phyloP scores from a whole-genome alignment of 179 eudicot genomes.

The Monotropa hypopitys region DNA sequence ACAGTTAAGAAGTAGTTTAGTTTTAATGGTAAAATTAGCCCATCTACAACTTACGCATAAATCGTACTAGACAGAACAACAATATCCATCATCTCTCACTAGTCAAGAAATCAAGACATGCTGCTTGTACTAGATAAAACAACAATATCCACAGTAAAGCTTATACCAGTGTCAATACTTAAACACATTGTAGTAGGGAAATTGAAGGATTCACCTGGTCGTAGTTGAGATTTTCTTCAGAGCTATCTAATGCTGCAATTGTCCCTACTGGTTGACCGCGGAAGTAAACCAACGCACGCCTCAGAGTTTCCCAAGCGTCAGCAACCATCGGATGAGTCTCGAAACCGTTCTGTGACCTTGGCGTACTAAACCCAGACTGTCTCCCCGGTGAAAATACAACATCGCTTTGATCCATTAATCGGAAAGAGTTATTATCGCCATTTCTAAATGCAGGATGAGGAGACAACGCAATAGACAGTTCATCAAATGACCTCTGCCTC shows the following conservation, averaged over 20 bases:
- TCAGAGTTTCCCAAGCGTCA: conserved; percentile 77
- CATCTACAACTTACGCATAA: not conserved
- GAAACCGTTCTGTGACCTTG: conserved; percentile 33
- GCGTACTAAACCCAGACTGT: conserved; percentile 55
- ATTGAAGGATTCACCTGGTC: conserved; percentile 54
- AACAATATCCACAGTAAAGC: not conserved
- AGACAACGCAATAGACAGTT: conserved; percentile 29
- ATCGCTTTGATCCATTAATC: conserved; percentile 29
- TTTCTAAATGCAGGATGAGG: conserved; percentile 34
- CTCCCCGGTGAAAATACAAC: conserved; percentile 24
- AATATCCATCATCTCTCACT: not conserved
- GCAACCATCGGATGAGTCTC: conserved; percentile 54
- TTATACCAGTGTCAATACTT: not conserved
- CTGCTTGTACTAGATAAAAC: not conserved
- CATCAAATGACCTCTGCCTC: conserved; percentile 66
- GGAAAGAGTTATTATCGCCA: conserved; percentile 25
- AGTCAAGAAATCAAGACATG: not conserved
- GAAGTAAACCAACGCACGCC: conserved; percentile 55
- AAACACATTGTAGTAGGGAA: not conserved
- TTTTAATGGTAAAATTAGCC: not conserved
- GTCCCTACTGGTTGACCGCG: conserved; percentile 90
- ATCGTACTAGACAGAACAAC: not conserved
- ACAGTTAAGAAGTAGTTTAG: not conserved
- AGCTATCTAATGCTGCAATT: conserved; percentile 66
- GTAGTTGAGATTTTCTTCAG: conserved; percentile 70